Evolutionary conservation across 106 monocot species (phyloP), one percentile per base, ranked within the genome.

Genomic region (Dendrobium catenatum): DNA sequence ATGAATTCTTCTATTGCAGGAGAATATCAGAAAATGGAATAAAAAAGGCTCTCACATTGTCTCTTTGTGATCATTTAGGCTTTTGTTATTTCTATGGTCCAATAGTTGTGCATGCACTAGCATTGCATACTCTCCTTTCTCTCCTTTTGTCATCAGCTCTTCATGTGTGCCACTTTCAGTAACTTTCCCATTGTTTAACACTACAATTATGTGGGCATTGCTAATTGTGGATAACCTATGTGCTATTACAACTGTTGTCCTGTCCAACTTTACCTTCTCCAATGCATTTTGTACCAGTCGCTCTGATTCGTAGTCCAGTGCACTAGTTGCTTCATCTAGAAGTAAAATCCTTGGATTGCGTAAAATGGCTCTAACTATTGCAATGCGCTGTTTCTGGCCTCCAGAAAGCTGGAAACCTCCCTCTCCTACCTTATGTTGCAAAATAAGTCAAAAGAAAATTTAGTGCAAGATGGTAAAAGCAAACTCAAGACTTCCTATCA

Each of bases 371-470:
- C 87, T 81, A 4, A 84, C 84, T 42, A 87, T 84, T 5, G 87
- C 83, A 79, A 87, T 81, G 42, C 87, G 42, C 64, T 87, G 87
- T 46, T 87, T 87, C 84, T 87, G 87, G 3, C 87, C 87, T 78
- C 87, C 87, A 68, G 87, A 87, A 40, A 87, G 82, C 48, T 84
- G 87, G 31, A 54, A 58, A 75, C 84, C 87, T n/a, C 84, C 75
- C 59, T 79, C 82, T 67, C 87, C 87, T 22, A 84, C 80, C 87
- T 87, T 80, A 6, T 19, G 18, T 78, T 66, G 40, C 3, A 51
- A 37, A 77, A 7, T 42, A 42, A 2, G 19, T 79, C 26, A 64
- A 10, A 44, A 20, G n/a, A n/a, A 20, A 16, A 33, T 68, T 68
- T 79, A 31, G 79, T 72, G 15, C 40, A 33, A 37, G 27, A 72